Evolutionary conservation across 495 filamentous ascomycete genomes (phyloP), one percentile per base, ranked within the genome.

Genomic region (Penicillium argentinense): DNA sequence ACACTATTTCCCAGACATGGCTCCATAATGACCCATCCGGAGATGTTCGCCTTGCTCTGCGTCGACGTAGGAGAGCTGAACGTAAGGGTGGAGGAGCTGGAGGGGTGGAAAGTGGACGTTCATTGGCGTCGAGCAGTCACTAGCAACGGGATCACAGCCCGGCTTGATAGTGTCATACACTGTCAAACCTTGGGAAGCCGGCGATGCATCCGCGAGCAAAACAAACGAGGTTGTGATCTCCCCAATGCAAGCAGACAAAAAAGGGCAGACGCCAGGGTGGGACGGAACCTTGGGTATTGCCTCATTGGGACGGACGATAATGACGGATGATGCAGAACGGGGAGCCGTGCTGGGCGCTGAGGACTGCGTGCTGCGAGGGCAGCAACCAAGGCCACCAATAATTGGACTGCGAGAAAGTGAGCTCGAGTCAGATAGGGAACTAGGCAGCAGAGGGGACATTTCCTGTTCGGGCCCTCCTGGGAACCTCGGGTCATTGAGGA

Each of bases 151-250:
- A 52, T 57, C 28, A 41, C 39, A 41, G 29, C 34, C 39, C 37
- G 34, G 16, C 25, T 9, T 46, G 41, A 49, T 51, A 48, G 54
- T 52, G 54, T 57, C 54, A 53, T 57, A 45, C 54, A 57, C 54
- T 28, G 25, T 17, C n/a, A 41, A 42, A 28, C 18, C 29, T 42
- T 26, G 19, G n/a, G 39, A n/a, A n/a, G n/a, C n/a, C n/a, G 22
- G 25, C 11, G 11, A 5, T 26, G 5, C 11, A 11, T 26, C 25
- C 25, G 11, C 25, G 5, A 5, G 25, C 5, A 5, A 5, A 11
- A 5, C 5, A 26, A 5, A 5, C 5, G 25, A 26, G 5, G 5
- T 26, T 36, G 33, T 21, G 33, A 21, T n/a, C 7, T 18, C 7
- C 16, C 33, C 16, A 21, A 36, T 36, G 33, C 33, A 36, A 18